Percentiles rank a stretch among this genome's conserved stretches.
phyloP scores from a whole-genome alignment of 106 monocot genomes.

The Dendrobium officinale region DNA sequence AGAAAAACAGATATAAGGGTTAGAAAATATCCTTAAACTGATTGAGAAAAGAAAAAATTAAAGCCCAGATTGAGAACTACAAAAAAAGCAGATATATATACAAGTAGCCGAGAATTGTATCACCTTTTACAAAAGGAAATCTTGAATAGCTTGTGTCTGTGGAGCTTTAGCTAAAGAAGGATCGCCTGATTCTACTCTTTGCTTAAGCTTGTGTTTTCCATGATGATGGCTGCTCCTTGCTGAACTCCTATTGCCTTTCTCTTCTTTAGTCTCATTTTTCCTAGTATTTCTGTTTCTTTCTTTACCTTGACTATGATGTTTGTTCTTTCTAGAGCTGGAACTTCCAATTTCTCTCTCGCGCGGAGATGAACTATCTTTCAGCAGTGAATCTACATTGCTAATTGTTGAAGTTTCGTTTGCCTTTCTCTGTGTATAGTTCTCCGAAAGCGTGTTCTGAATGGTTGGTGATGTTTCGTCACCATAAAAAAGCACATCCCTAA shows the following conservation, averaged over 20 bases:
- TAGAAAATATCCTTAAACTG: slow-evolving; percentile 4
- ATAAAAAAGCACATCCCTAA: slow-evolving; percentile 40
- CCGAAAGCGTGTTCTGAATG: slow-evolving; percentile 17
- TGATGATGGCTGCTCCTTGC: slow-evolving; percentile 29
- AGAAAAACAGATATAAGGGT: neutral
- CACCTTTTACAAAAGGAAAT: slow-evolving; percentile 65
- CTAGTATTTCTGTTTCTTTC: slow-evolving; percentile 24
- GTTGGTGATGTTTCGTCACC: slow-evolving; percentile 21
- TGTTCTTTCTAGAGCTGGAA: slow-evolving; percentile 40
- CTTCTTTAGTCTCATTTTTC: slow-evolving; percentile 33
- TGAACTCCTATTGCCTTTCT: slow-evolving; percentile 34
- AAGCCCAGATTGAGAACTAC: neutral
- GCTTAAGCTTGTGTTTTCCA: slow-evolving; percentile 46
- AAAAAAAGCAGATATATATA: slow-evolving; percentile 5
- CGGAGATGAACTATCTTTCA: slow-evolving; percentile 18
- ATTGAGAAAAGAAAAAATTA: neutral
- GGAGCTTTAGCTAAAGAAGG: slow-evolving; percentile 22
- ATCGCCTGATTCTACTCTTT: slow-evolving; percentile 35
- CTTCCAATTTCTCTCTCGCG: slow-evolving; percentile 17
- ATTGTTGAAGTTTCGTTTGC: slow-evolving; percentile 9
- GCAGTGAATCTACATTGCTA: slow-evolving; percentile 15
- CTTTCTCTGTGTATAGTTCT: slow-evolving; percentile 13
- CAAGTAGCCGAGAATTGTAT: neutral
- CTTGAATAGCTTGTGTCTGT: slow-evolving; percentile 54
- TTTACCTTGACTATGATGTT: slow-evolving; percentile 34